Conservation (phyloP, 768 basidiomycete species). For the Coprinopsis sp. region DNA sequence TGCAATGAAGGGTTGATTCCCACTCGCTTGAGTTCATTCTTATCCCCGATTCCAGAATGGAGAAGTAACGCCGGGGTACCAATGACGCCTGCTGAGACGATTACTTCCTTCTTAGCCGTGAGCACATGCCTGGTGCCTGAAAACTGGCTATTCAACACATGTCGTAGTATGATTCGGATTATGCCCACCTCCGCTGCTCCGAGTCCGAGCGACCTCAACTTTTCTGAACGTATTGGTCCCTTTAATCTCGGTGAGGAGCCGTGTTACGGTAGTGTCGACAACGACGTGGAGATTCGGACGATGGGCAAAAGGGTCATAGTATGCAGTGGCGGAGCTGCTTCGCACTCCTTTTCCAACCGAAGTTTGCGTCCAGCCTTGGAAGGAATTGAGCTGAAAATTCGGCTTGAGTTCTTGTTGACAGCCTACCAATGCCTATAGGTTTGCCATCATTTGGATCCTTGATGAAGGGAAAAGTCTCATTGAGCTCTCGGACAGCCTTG, state of each 20-base stretch:
- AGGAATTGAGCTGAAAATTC: too few species aligned
- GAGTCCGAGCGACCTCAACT: slow-evolving; percentile 11
- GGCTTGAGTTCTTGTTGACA: too few species aligned
- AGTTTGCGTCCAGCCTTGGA: slow-evolving; percentile 19
- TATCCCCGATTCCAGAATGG: slow-evolving; percentile 31
- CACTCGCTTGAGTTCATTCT: slow-evolving; percentile 16
- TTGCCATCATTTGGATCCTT: too few species aligned
- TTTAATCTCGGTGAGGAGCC: slow-evolving; percentile 6
- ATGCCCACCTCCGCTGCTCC: slow-evolving; percentile 6
- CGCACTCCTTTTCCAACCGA: slow-evolving; percentile 17
- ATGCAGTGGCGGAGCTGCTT: slow-evolving; percentile 23
- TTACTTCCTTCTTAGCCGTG: slow-evolving; percentile 31
- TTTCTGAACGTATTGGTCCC: slow-evolving; percentile 5
- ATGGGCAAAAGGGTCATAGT: slow-evolving; percentile 16
- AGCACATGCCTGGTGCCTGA: slow-evolving; percentile 9
- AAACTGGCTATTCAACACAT: too few species aligned
- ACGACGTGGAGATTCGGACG: slow-evolving; percentile 21
- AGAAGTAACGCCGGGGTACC: slow-evolving; percentile 31
- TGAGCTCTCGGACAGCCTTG: too few species aligned
- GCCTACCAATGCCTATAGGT: too few species aligned
- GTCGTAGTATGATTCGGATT: slow-evolving; percentile 5
- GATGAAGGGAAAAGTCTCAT: too few species aligned
- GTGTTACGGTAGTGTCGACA: slow-evolving; percentile 18
- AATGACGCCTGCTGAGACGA: slow-evolving; percentile 33
- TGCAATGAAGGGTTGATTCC: slow-evolving; percentile 24